Percentiles rank a stretch among this genome's conserved stretches.
phyloP scores from a whole-genome alignment of 1,139 yeast genomes.

The Pichia sp. region DNA sequence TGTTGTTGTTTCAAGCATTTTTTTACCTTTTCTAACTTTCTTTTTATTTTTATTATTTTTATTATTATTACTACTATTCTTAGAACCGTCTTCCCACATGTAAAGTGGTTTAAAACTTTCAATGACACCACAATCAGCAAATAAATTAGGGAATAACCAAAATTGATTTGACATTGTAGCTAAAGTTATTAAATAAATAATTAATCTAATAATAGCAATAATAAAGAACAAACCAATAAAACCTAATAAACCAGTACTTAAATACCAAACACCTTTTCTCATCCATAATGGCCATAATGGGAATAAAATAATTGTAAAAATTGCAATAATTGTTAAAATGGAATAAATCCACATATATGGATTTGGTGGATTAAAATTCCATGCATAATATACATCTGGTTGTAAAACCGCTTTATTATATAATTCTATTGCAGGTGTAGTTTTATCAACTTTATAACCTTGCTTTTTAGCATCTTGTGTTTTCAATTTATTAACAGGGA shows the following conservation, averaged over 20 bases:
- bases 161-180: constrained; percentile 46
- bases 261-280: constrained; percentile 89
- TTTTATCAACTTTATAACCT: constrained; percentile 61
- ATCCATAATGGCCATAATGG: constrained; percentile 93
- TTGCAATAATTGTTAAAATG: constrained; percentile 54
- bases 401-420: constrained; percentile 62
- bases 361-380: constrained; percentile 81
- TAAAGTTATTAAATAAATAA: constrained; percentile 60
- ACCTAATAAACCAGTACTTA: constrained; percentile 72
- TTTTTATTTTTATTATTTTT: background rate
- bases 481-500: constrained; percentile 69
- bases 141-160: constrained; percentile 94
- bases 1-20: background rate
- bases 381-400: constrained; percentile 77
- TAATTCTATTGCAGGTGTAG: constrained; percentile 66
- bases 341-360: constrained; percentile 61
- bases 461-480: constrained; percentile 63
- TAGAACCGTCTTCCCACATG: constrained; percentile 62
- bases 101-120: constrained; percentile 88
- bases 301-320: constrained; percentile 76
- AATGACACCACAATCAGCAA: constrained; percentile 90
- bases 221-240: constrained; percentile 70
- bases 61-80: constrained; percentile 22
- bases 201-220: constrained; percentile 72
- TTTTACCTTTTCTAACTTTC: background rate